These are phyloP conservation scores for Yamadazyma friedrichii DNA, from an alignment of 1,139 yeast genomes.

Conservation along the genomic window DNA sequence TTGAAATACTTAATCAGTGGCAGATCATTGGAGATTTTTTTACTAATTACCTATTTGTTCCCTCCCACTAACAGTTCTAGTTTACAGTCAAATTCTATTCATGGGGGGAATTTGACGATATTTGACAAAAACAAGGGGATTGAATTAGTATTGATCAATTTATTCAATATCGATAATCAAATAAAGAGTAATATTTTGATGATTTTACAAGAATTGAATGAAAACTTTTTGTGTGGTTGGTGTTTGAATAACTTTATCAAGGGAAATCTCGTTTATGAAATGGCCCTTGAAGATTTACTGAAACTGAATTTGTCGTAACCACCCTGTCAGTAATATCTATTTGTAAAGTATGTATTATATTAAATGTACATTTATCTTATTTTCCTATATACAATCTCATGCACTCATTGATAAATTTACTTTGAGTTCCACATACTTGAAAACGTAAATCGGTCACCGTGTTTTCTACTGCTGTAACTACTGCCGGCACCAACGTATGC, in stretches of 20 bases:
- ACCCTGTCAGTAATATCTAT: too few species aligned
- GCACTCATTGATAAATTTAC: conserved; percentile 12
- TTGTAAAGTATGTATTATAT: not conserved
- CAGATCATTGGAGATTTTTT: conserved; percentile 41
- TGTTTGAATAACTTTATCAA: conserved; percentile 39
- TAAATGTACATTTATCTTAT: conserved; percentile 1
- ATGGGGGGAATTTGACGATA: conserved; percentile 43
- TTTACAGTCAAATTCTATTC: conserved; percentile 37
- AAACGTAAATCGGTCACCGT: conserved; percentile 45
- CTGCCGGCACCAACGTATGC: conserved; percentile 67
- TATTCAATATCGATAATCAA: conserved; percentile 37
- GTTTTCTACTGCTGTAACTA: conserved; percentile 53
- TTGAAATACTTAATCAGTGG: conserved; percentile 45
- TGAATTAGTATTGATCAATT: conserved; percentile 37
- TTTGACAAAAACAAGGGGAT: conserved; percentile 50
- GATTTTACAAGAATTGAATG: conserved; percentile 47
- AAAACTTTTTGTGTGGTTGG: conserved; percentile 49
- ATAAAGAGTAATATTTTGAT: conserved; percentile 41
- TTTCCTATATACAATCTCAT: conserved; percentile 1
- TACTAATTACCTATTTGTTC: conserved; percentile 41
- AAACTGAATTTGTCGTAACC: conserved; percentile 1
- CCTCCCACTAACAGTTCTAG: conserved; percentile 47
- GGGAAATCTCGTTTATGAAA: conserved; percentile 40
- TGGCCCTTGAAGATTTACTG: conserved; percentile 39
- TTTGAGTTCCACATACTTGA: conserved; percentile 23